Evolutionary conservation across 176 grass and related monocot genomes (phyloP), one percentile per base, ranked within the genome.

Genomic region (Oryza officinalis): DNA sequence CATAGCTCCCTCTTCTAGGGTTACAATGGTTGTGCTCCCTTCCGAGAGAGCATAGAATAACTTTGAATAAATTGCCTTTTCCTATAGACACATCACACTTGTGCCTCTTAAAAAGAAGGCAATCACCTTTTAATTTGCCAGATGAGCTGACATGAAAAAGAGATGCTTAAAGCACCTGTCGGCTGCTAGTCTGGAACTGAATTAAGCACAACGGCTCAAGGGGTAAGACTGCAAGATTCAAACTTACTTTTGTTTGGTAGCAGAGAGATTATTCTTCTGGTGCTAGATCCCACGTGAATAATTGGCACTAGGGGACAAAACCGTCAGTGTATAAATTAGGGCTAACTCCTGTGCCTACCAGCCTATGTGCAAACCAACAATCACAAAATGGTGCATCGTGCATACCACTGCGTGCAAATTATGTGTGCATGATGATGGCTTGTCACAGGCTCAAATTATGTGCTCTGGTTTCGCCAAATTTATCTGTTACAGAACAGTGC

Each of bases 131-230:
- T 61, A 61, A n/a, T 74, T 65, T 72, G 15, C n/a, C 23, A 54
- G 72, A 78, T 12, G 27, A 65, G 64, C 14, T 27, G 69, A 59
- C 57, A 65, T 54, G 80, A 79, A 88, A 84, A 49, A 45, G 67
- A 57, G 67, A 45, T 66, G 37, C 45, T 49, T 72, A 57, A 88
- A 83, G 67, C 72, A 28, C 74, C 66, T 79, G 80, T 83, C 75
- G 5, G 67, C 33, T 66, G 18, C 17, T 57, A 54, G 9, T 67
- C 68, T 80, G 68, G 5, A 64, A 72, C 64, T 59, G 26, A 69
- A 60, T 17, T 20, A 22, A 30, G 65, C 27, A 33, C 46, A 75
- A 20, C 17, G 13, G 13, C 59, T 64, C 13, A 25, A 50, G 59
- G 57, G 22, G 67, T 73, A 20, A 52, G 68, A 65, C 67, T 28